Base-by-base conservation (phyloP, 2,329 filamentous ascomycete genomes). In the Sporothrix luriei region DNA sequence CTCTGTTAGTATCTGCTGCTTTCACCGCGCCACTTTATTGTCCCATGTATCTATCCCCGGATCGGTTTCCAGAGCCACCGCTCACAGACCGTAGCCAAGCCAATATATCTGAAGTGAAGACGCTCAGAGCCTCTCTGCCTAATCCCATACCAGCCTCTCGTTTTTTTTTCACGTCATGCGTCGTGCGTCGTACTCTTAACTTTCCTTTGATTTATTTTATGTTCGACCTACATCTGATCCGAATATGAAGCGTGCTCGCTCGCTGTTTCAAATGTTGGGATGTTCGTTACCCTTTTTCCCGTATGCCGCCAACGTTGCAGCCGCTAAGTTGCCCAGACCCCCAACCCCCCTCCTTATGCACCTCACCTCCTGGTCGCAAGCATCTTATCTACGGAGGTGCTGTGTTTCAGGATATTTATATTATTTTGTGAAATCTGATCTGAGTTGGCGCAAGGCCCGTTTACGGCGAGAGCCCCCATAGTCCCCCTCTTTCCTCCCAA, bases 291-390 rank as follows among this genome's bases (percentile, higher is more conserved):
- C 38, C 57, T 46, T 43, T 66, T 66, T 14, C 51, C 65, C 24
- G 40, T 33, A 57, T 11, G 19, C 49, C 48, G 46, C 62, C 52
- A 48, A 26, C 46, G 62, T 65, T 46, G 62, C 51, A 67, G 66
- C 66, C 52, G 66, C 55, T 68, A 40, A 52, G 66, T 62, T 68
- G 55, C 66, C 66, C 55, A 62, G 26, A 68, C 66, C 43, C 40
- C 66, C 66, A 14, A n/a, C 13, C 19, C 19, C 19, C 13, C 14
- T 21, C 40, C 40, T 43, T 43, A 16, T 16, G 13, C 13, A 38
- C 38, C 38, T 11, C 13, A 4, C 13, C 49, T 11, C 64, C 49
- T 52, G 29, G n/a, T n/a, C 62, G 51, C 38, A 51, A 38, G 29
- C 61, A 68, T 52, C 66, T 40, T 68, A 62, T 62, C 55, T 49